These are phyloP conservation scores for Maudiozyma saulgeensis DNA, from an alignment of 805 yeast species.

Conservation along the genomic window DNA sequence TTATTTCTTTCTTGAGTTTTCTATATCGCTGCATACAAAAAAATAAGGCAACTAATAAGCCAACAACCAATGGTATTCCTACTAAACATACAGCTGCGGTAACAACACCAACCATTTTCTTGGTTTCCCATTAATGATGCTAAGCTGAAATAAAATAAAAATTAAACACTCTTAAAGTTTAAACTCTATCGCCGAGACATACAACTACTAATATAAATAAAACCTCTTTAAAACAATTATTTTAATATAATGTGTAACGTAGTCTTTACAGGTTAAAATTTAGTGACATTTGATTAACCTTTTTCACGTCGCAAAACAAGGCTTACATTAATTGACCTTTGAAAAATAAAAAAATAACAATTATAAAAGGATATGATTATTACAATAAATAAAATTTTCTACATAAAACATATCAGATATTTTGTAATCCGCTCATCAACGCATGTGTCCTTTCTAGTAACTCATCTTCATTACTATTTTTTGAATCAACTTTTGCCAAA, in stretches of 20 bases:
- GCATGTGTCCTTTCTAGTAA: conserved; percentile 23
- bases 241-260: background rate
- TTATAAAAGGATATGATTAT: background rate
- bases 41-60: conserved; percentile 27
- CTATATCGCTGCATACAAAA: conserved; percentile 34
- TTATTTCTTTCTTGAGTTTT: conserved; percentile 32
- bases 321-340: too few species aligned
- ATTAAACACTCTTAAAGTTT: too few species aligned
- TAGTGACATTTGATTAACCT: background rate
- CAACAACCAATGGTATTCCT: conserved; percentile 40
- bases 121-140: background rate
- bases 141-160: too few species aligned
- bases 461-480: background rate
- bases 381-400: background rate
- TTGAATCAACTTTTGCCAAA: background rate
- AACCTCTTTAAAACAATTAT: background rate
- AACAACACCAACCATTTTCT: conserved; percentile 8
- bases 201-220: background rate
- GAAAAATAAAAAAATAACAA: background rate
- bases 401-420: conserved; percentile 9
- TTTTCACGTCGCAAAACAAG: background rate
- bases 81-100: conserved; percentile 46
- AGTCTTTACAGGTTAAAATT: background rate
- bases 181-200: too few species aligned
- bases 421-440: conserved; percentile 22